Evolutionary conservation across 2,329 filamentous ascomycete genomes (phyloP).

Genomic region (Hymenoscyphus fructigenus): DNA sequence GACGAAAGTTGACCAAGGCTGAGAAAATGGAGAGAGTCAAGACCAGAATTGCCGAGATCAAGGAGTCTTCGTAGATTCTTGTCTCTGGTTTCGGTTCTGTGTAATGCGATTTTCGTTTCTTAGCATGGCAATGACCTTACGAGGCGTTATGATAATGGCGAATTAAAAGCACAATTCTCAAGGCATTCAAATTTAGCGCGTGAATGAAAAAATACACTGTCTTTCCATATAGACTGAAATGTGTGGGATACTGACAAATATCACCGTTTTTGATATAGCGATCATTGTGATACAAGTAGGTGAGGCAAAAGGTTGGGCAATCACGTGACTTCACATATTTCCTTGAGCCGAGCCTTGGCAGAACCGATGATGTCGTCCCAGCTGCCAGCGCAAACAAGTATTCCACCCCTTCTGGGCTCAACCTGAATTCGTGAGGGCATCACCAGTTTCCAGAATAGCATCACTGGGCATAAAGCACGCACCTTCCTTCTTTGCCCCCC

Average conservation of each 20-base stretch:
- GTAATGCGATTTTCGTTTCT: slow-evolving; percentile 20
- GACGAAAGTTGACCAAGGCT: slow-evolving; percentile 74
- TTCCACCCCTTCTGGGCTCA: neutral
- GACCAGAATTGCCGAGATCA: slow-evolving; percentile 86
- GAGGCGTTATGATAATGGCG: slow-evolving; percentile 12
- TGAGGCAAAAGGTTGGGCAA: too few species aligned
- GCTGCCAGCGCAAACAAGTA: neutral
- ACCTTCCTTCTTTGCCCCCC: neutral
- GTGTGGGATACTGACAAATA: too few species aligned
- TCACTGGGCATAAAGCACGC: neutral
- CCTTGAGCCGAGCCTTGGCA: neutral
- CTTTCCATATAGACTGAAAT: neutral
- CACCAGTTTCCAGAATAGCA: neutral
- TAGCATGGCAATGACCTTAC: slow-evolving; percentile 11
- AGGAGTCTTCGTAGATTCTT: slow-evolving; percentile 38
- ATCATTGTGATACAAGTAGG: too few species aligned
- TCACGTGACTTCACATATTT: neutral
- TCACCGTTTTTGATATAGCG: too few species aligned
- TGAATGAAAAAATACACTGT: neutral
- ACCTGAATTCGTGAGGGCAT: neutral
- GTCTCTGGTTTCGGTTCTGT: slow-evolving; percentile 15
- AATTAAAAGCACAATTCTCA: slow-evolving; percentile 6
- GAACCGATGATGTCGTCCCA: neutral
- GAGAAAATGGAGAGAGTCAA: slow-evolving; percentile 82
- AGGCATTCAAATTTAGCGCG: slow-evolving; percentile 1